A percentile compares a stretch with the other conserved stretches of the same genome.
These are phyloP conservation scores for Rostrohypoxylon terebratum DNA, from an alignment of 495 filamentous ascomycete species.

Conservation along the genomic window DNA sequence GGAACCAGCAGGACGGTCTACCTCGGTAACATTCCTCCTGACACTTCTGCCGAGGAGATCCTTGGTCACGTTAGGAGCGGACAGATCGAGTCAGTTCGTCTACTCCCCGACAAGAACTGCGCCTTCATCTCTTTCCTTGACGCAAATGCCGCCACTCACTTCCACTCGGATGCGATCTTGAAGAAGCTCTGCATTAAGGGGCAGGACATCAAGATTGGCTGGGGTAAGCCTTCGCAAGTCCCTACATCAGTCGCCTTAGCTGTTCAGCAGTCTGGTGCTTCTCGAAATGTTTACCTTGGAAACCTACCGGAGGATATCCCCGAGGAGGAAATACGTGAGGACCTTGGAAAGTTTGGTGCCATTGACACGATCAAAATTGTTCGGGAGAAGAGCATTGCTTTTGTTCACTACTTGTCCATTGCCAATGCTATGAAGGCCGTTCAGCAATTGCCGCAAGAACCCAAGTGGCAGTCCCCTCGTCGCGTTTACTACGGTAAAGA, in stretches of 20 bases:
- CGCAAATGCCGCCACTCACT: conserved; percentile 95
- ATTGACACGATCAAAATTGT: conserved; percentile 99
- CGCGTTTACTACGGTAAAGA: conserved; percentile 99
- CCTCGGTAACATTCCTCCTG: conserved; percentile 95
- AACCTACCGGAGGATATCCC: conserved; percentile 90
- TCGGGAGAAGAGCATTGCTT: conserved; percentile 97
- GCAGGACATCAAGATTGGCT: conserved; percentile 99
- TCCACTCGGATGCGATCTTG: conserved; percentile 98
- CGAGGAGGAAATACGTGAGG: conserved; percentile 93
- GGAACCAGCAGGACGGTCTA: conserved; percentile 97
- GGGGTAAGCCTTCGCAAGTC: conserved; percentile 98
- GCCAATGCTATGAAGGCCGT: conserved; percentile 99
- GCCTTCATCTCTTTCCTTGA: conserved; percentile 99
- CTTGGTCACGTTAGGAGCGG: conserved; percentile 96
- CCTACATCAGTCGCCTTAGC: conserved; percentile 96
- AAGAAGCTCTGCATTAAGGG: conserved; percentile 98
- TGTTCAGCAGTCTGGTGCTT: conserved; percentile 96
- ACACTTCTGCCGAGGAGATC: conserved; percentile 98
- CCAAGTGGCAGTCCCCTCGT: conserved; percentile 94
- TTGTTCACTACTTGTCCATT: conserved; percentile 97
- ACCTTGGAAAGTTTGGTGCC: conserved; percentile 94
- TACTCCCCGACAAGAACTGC: conserved; percentile 98
- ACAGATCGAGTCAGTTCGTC: conserved; percentile 96
- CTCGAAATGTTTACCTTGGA: conserved; percentile 97
- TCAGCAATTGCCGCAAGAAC: conserved; percentile 92